A percentile compares a stretch with the other conserved stretches of the same genome.
phyloP scores from a whole-genome alignment of 2,329 filamentous ascomycete genomes.

The Capronia coronata region DNA sequence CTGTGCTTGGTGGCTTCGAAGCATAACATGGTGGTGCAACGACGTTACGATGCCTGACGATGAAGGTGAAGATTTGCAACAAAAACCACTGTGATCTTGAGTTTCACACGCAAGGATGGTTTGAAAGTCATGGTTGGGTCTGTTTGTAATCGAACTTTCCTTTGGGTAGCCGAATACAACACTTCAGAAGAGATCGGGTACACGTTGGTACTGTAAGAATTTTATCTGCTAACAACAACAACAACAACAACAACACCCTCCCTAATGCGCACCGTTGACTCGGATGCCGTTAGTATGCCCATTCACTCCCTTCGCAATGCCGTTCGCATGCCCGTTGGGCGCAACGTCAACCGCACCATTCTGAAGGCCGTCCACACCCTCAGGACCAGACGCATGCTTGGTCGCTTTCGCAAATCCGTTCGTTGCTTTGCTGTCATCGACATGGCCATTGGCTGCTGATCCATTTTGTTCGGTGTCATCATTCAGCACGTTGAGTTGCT shows the following conservation, averaged over 20 bases:
- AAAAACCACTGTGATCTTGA: too few relatives aligned
- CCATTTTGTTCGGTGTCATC: constrained; percentile 13
- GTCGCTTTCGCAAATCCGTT: constrained; percentile 15
- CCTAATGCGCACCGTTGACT: background rate
- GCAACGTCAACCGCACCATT: constrained; percentile 11
- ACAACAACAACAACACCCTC: background rate
- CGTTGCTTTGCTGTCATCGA: constrained; percentile 5
- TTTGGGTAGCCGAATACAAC: too few relatives aligned
- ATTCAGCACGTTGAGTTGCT: constrained; percentile 26
- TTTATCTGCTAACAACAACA: too few relatives aligned
- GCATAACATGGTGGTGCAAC: too few relatives aligned
- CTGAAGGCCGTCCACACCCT: constrained; percentile 16
- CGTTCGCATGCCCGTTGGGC: constrained; percentile 10
- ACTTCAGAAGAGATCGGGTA: too few relatives aligned
- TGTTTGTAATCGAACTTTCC: too few relatives aligned
- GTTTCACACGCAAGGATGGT: too few relatives aligned
- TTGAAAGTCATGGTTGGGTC: too few relatives aligned
- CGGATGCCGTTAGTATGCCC: constrained; percentile 11
- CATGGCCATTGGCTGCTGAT: constrained; percentile 9
- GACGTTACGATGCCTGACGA: too few relatives aligned
- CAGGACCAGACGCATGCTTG: constrained; percentile 18
- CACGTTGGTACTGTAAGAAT: too few relatives aligned
- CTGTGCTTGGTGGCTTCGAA: too few relatives aligned
- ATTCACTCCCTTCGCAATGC: constrained; percentile 12
- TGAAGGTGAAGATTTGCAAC: too few relatives aligned